These are phyloP conservation scores for Apiospora saccharicola DNA, from an alignment of 2,329 filamentous ascomycete genomes.

Conservation along the genomic window DNA sequence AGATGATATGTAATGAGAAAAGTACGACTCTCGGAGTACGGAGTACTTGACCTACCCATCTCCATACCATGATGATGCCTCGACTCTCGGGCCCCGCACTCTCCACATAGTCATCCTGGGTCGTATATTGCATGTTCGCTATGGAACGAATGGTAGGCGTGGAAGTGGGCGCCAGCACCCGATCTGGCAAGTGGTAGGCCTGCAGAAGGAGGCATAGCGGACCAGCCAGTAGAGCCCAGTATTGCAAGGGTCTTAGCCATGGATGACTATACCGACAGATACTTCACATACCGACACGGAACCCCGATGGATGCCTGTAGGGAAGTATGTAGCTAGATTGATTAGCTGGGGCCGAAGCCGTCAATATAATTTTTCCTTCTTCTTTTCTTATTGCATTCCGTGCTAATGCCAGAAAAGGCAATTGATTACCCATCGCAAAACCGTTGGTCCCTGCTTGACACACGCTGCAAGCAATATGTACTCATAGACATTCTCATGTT, in stretches of 20 bases:
- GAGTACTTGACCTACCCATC: background rate
- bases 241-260: background rate
- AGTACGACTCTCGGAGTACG: background rate
- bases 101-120: slow-evolving; percentile 26
- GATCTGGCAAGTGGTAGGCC: slow-evolving; percentile 11
- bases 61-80: slow-evolving; percentile 34
- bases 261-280: background rate
- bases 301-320: slow-evolving; percentile 15
- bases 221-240: background rate
- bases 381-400: background rate
- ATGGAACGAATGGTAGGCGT: slow-evolving; percentile 6
- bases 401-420: background rate
- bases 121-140: background rate
- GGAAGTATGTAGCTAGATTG: background rate
- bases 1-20: slow-evolving; percentile 3
- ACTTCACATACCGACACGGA: background rate
- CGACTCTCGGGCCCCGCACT: slow-evolving; percentile 36
- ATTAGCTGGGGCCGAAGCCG: slow-evolving; percentile 10
- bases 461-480: background rate
- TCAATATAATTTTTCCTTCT: background rate
- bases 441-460: slow-evolving; percentile 1
- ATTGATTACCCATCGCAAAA: background rate
- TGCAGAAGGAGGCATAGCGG: background rate
- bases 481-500: background rate
- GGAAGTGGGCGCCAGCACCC: background rate